A percentile compares a stretch with the other conserved stretches of the same genome.
phyloP scores from a whole-genome alignment of 306 rosid species.

The Glycine tomentella region DNA sequence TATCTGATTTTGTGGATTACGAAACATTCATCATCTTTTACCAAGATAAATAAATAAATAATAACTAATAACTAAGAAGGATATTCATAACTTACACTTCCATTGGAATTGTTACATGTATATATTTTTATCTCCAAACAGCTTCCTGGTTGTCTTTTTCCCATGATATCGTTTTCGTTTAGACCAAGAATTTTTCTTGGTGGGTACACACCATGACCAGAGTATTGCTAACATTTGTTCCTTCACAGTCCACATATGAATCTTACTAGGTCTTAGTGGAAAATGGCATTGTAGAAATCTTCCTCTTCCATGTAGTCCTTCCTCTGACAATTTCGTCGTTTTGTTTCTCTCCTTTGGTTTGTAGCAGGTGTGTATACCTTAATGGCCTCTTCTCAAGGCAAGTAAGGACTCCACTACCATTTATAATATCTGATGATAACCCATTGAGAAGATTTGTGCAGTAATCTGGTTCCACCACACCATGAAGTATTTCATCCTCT shows the following conservation, averaged over 20 bases:
- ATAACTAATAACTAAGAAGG: not conserved
- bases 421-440: slow-evolving; percentile 69
- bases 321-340: slow-evolving; percentile 89
- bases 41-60: no score
- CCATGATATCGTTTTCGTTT: not conserved
- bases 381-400: slow-evolving; percentile 59
- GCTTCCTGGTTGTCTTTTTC: slow-evolving; percentile 26
- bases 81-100: slow-evolving; percentile 8
- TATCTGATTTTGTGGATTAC: no score
- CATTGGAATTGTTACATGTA: slow-evolving; percentile 18
- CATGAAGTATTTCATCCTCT: slow-evolving; percentile 64
- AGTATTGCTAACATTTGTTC: slow-evolving; percentile 16
- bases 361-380: slow-evolving; percentile 82
- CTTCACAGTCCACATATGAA: slow-evolving; percentile 25
- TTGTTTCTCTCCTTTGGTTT: slow-evolving; percentile 62
- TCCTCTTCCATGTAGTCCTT: slow-evolving; percentile 81
- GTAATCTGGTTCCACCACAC: slow-evolving; percentile 53
- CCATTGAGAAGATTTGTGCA: slow-evolving; percentile 60
- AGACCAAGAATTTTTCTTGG: slow-evolving; percentile 46
- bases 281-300: slow-evolving; percentile 55
- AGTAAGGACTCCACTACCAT: slow-evolving; percentile 65
- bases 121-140: not conserved
- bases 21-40: no score
- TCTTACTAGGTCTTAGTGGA: slow-evolving; percentile 52
- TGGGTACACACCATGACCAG: slow-evolving; percentile 6